Conservation (phyloP, 495 filamentous ascomycete genomes). For the Penicillium canariense region DNA sequence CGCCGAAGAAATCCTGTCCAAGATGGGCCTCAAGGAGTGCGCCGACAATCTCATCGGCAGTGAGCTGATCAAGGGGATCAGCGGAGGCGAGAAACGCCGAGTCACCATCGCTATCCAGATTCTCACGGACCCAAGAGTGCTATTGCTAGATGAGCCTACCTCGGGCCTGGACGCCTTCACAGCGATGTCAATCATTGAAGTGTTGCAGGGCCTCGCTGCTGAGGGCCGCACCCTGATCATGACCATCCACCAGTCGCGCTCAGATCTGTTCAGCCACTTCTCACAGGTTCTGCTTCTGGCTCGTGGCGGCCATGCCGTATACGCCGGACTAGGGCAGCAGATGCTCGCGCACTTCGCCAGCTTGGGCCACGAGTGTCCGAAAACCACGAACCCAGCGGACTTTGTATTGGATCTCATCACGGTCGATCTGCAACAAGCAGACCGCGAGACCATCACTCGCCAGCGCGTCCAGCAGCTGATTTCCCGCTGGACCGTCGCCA, state of each 20-base stretch:
- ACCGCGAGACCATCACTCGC: conserved; percentile 56
- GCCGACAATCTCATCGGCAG: conserved; percentile 71
- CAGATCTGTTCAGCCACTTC: conserved; percentile 68
- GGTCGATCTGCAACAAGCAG: conserved; percentile 62
- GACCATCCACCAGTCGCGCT: conserved; percentile 73
- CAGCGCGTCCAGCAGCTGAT: conserved; percentile 59
- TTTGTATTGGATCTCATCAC: conserved; percentile 75
- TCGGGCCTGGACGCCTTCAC: conserved; percentile 76
- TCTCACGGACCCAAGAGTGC: conserved; percentile 65
- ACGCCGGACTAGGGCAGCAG: conserved; percentile 58
- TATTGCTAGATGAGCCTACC: conserved; percentile 73
- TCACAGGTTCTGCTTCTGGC: conserved; percentile 68
- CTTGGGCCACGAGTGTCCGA: conserved; percentile 61
- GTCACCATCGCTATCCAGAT: conserved; percentile 76
- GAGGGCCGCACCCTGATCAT: conserved; percentile 72
- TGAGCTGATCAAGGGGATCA: conserved; percentile 71
- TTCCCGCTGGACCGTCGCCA: conserved; percentile 30
- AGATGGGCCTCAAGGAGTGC: conserved; percentile 75
- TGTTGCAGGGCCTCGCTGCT: conserved; percentile 63
- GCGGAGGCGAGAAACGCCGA: conserved; percentile 71
- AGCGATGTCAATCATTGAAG: conserved; percentile 69
- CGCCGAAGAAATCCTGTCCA: conserved; percentile 67
- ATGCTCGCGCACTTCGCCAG: conserved; percentile 64
- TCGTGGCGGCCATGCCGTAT: conserved; percentile 63
- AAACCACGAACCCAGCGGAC: conserved; percentile 69